Evolutionary conservation across 331 rosid genomes (phyloP).

Genomic region (Phaseolus coccineus): DNA sequence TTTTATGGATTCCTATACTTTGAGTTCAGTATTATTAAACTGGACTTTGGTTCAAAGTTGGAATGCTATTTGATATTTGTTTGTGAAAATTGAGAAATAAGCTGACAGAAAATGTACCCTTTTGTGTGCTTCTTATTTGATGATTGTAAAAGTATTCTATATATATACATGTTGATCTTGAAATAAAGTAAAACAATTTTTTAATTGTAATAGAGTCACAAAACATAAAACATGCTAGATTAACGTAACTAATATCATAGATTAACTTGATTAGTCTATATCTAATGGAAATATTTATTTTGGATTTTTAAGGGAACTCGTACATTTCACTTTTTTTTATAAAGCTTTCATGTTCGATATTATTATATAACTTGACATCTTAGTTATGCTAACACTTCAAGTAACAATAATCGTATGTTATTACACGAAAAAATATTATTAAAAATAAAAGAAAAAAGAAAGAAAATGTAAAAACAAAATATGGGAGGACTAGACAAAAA

Average conservation of each 20-base stretch:
- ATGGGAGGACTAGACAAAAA: too few species aligned
- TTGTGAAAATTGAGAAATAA: slow-evolving; percentile 43
- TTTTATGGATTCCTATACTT: slow-evolving; percentile 35
- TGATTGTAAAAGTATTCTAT: slow-evolving; percentile 28
- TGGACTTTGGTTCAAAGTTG: slow-evolving; percentile 42
- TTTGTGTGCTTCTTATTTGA: slow-evolving; percentile 44
- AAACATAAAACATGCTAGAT: not conserved
- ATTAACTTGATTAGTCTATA: not conserved
- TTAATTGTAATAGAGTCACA: not conserved
- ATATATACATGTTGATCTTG: slow-evolving; percentile 34
- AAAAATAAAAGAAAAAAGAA: too few species aligned
- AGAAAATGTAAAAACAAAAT: too few species aligned
- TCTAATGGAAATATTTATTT: too few species aligned
- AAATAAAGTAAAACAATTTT: slow-evolving; percentile 47
- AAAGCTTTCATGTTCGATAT: too few species aligned
- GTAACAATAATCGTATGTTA: too few species aligned
- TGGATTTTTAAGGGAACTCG: too few species aligned
- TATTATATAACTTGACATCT: too few species aligned
- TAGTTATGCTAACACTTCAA: too few species aligned
- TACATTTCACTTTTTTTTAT: too few species aligned
- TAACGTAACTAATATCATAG: not conserved
- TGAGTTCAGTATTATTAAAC: slow-evolving; percentile 47
- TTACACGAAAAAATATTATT: too few species aligned
- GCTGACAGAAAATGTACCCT: slow-evolving; percentile 34
- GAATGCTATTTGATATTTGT: slow-evolving; percentile 48